Evolutionary conservation across 2,329 filamentous ascomycete species (phyloP), one percentile per base, ranked within the genome.

Genomic region (Aspergillus ruber): DNA sequence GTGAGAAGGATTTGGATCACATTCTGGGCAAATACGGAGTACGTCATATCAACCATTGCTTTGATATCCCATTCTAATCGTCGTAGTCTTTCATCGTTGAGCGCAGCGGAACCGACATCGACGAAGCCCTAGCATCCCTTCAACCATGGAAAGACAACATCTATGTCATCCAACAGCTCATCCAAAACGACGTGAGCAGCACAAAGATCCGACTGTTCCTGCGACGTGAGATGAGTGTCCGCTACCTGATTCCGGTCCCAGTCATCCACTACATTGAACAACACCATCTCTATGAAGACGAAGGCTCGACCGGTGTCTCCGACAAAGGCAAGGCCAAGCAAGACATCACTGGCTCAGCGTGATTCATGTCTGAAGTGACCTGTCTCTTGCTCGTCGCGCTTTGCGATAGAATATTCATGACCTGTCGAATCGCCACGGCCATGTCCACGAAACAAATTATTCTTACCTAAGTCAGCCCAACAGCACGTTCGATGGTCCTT

Each of bases 121-220:
- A 95, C 53, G 87, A 94, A 62, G 90, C 90, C 2, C 76, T 95
- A 41, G 83, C 85, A n/a, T 85, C 82, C 40, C 74, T 95, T 42
- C 84, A 89, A 63, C 80, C 83, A 50, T 96, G 86, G 81, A 84
- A 88, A 60, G 82, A 90, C 58, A 93, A 95, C 57, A 85, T 95
- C 51, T 84, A 88, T 62, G 86, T 95, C 46, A 91, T 95, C 53
- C 86, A 88, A 48, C 88, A 95, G 68, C 80, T 95, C 44, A 90
- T 95, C 43, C 83, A 88, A 55, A 91, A 91, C 66, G 86, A 93
- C 58, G 84, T 93, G 50, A 89, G 85, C 60, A 90, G 85, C 53
- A 84, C 81, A 50, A 84, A 95, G 72, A 90, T 95, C 51, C 82
- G 90, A 38, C 74, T 94, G 3, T 88, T 94, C 63, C 67, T 90